Percentiles rank a stretch among this genome's conserved stretches.
phyloP scores from a whole-genome alignment of 176 grass and related monocot genomes.

The Paspalum notatum region DNA sequence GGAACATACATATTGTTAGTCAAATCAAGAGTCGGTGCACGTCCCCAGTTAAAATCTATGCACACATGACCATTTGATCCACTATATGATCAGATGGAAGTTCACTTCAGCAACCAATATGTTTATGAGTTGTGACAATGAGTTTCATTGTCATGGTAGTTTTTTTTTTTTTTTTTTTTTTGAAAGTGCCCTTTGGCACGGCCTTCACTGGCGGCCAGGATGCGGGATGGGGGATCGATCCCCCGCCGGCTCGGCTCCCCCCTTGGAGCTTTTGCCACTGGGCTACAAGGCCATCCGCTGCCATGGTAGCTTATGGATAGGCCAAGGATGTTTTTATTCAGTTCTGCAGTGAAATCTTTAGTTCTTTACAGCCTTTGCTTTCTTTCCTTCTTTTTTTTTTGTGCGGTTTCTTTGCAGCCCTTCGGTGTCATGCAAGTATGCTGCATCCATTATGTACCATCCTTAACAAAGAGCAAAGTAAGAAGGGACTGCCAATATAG shows the following conservation, averaged over 20 bases:
- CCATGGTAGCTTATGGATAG: too few species aligned
- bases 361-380: too few species aligned
- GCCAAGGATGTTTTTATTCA: neutral
- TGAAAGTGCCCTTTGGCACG: too few species aligned
- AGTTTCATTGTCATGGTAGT: neutral
- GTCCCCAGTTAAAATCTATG: slow-evolving; percentile 45
- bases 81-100: neutral
- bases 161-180: too few species aligned
- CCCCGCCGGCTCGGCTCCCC: too few species aligned
- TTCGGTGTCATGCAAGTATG: slow-evolving; percentile 15
- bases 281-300: too few species aligned
- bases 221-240: too few species aligned
- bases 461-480: slow-evolving; percentile 27
- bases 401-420: neutral
- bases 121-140: neutral
- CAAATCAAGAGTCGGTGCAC: slow-evolving; percentile 33
- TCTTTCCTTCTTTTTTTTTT: neutral
- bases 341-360: neutral
- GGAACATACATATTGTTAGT: slow-evolving; percentile 54
- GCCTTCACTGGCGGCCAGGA: too few species aligned
- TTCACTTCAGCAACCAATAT: neutral
- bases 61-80: slow-evolving; percentile 16
- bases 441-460: slow-evolving; percentile 22
- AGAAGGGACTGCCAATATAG: slow-evolving; percentile 9
- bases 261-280: too few species aligned